A percentile compares a stretch with the other conserved stretches of the same genome.
phyloP scores from a whole-genome alignment of 1,139 yeast genomes.

The Ashbya aceris region DNA sequence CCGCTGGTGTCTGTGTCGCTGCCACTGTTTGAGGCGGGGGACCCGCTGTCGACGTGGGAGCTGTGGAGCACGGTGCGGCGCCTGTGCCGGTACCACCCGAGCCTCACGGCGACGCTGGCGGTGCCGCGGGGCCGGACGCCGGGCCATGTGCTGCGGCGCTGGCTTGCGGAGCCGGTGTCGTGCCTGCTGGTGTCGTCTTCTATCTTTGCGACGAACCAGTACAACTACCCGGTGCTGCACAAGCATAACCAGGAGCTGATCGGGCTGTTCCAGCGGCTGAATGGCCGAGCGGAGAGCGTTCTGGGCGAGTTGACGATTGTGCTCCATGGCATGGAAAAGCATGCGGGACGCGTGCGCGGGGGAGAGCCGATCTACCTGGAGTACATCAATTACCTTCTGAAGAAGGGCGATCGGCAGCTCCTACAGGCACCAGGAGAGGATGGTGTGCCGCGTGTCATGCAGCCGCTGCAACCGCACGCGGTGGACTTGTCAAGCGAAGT shows the following conservation, averaged over 20 bases:
- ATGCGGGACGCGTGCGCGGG: constrained; percentile 30
- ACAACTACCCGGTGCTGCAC: constrained; percentile 52
- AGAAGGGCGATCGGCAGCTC: constrained; percentile 28
- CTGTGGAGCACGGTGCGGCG: constrained; percentile 57
- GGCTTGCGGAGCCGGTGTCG: constrained; percentile 59
- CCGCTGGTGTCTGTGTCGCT: constrained; percentile 26
- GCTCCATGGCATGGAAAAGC: constrained; percentile 40
- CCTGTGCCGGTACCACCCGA: constrained; percentile 41
- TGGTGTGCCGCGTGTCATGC: constrained; percentile 23
- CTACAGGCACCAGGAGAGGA: constrained; percentile 1
- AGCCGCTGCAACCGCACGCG: constrained; percentile 66
- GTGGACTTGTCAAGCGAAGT: constrained; percentile 48
- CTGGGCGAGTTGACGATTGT: constrained; percentile 26
- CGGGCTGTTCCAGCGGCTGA: constrained; percentile 26
- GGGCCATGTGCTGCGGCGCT: constrained; percentile 40
- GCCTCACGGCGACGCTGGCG: constrained; percentile 48
- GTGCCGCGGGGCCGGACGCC: constrained; percentile 44
- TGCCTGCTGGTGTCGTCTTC: constrained; percentile 45
- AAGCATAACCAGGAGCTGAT: constrained; percentile 40
- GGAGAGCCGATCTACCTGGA: constrained; percentile 41
- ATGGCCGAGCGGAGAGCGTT: constrained; percentile 23
- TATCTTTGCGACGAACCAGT: constrained; percentile 46
- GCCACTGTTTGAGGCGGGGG: constrained; percentile 36
- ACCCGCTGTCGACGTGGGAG: constrained; percentile 56
- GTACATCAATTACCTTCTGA: constrained; percentile 43